Base-by-base conservation (phyloP, 805 yeast species). In the Candida pseudoglaebosa region DNA sequence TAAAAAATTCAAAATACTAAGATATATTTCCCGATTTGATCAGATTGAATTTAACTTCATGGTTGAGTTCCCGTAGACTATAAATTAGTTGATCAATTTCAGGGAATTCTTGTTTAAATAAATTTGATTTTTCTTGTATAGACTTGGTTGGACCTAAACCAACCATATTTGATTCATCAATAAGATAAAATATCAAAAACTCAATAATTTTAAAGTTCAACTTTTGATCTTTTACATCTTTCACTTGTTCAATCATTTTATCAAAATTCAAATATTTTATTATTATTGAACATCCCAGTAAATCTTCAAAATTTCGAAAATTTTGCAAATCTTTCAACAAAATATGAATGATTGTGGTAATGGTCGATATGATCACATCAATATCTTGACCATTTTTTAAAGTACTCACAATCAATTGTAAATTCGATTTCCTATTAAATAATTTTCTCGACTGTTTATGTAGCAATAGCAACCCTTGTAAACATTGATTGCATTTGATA, bases 191-290 rank as follows among this genome's bases (percentile, higher is more conserved):
- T 39, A 83, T 75, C 37, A 84, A 60, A 53, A 83, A 84, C 59
- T 84, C 90, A 35, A 84, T 67, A 9, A 80, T 71, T 47, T 80
- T 77, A 45, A 81, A 74, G 48, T 80, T 80, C 10, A 82, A 71
- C 24, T 70, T 70, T 48, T 79, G 79, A 43, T 61, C 65, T 38
- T 33, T 24, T 17, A 28, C 30, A 40, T 38, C 31, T 15, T 39
- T 39, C 8, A 34, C 21, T 8, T 42, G 43, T 9, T 43, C 42
- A 10, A 26, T 26, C 29, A 26, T 26, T 13, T 26, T 26, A 30
- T 74, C 51, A 3, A 57, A 43, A 16, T 56, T 53, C 17, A 67
- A 51, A 34, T 58, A 58, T 18, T 48, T 50, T 10, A 85, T 80
- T 4, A 82, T 59, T 0, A 60, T 58, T 28, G 72, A 65, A 24